Percentiles rank a stretch among this genome's conserved stretches.
Conservation (phyloP, 2,329 filamentous ascomycete species). For the Neurospora crassa region DNA sequence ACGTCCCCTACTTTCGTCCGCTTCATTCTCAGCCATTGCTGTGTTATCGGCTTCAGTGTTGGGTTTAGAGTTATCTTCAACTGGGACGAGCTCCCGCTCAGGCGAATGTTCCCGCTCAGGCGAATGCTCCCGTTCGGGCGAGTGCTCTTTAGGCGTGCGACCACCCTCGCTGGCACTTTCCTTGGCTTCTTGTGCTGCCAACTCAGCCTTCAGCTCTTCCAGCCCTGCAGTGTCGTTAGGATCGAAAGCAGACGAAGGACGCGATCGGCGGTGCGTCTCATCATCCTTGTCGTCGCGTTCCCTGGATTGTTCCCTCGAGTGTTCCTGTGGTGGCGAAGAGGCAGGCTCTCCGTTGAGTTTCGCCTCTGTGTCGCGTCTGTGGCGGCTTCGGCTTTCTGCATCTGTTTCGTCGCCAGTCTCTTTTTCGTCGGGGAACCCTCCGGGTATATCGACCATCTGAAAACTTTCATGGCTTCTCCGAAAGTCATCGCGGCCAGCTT, state of each 20-base stretch:
- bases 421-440: slow-evolving; percentile 1
- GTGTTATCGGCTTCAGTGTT: slow-evolving; percentile 13
- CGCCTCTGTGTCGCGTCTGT: slow-evolving; percentile 29
- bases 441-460: slow-evolving; percentile 14
- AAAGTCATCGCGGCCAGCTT: background rate
- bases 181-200: slow-evolving; percentile 29
- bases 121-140: slow-evolving; percentile 5
- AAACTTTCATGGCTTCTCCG: slow-evolving; percentile 13
- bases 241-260: slow-evolving; percentile 35
- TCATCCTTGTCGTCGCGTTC: slow-evolving; percentile 3
- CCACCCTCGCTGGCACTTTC: slow-evolving; percentile 4
- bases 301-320: slow-evolving; percentile 19
- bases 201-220: slow-evolving; percentile 40
- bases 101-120: slow-evolving; percentile 8
- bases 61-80: slow-evolving; percentile 5
- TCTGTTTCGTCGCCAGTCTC: slow-evolving; percentile 15
- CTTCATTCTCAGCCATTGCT: slow-evolving; percentile 11
- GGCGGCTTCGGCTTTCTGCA: slow-evolving; percentile 19
- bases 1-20: slow-evolving; percentile 31
- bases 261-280: slow-evolving; percentile 27
- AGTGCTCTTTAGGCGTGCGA: slow-evolving; percentile 5
- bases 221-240: slow-evolving; percentile 43
- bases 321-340: slow-evolving; percentile 26
- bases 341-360: slow-evolving; percentile 27
- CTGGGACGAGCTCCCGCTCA: slow-evolving; percentile 12